These are phyloP conservation scores for Pythium sp. DNA, from an alignment of 352 stramenopile species.

Conservation along the genomic window DNA sequence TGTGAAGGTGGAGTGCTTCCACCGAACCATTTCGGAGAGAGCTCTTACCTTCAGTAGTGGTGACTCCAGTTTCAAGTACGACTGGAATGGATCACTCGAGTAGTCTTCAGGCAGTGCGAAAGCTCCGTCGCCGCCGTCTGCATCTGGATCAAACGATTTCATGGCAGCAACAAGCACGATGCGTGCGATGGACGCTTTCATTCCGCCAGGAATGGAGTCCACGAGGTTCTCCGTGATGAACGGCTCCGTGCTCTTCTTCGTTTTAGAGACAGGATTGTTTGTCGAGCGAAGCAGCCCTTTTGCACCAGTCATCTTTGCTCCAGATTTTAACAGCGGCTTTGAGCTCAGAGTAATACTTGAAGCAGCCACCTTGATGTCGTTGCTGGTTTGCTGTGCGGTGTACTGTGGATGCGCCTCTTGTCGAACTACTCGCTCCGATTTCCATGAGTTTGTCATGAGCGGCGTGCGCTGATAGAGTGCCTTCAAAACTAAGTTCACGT, in stretches of 20 bases:
- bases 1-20: too few relatives aligned
- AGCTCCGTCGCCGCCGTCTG: conserved; percentile 22
- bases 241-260: background rate
- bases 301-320: background rate
- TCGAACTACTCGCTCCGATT: conserved; percentile 32
- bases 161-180: conserved; percentile 47
- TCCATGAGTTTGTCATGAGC: conserved; percentile 58
- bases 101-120: conserved; percentile 38
- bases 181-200: conserved; percentile 43
- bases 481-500: conserved; percentile 37
- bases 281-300: background rate
- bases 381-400: background rate
- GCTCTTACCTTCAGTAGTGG: conserved; percentile 43
- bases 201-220: conserved; percentile 46
- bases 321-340: background rate
- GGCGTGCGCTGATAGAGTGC: conserved; percentile 40
- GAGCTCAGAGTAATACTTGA: background rate
- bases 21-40: background rate
- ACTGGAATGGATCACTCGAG: conserved; percentile 35
- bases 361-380: background rate
- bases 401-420: conserved; percentile 13
- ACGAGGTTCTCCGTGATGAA: conserved; percentile 50
- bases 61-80: conserved; percentile 33
- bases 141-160: conserved; percentile 44
- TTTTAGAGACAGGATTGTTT: background rate